These are phyloP conservation scores for Oidiodendron maius DNA, from an alignment of 495 filamentous ascomycete genomes.

Conservation along the genomic window DNA sequence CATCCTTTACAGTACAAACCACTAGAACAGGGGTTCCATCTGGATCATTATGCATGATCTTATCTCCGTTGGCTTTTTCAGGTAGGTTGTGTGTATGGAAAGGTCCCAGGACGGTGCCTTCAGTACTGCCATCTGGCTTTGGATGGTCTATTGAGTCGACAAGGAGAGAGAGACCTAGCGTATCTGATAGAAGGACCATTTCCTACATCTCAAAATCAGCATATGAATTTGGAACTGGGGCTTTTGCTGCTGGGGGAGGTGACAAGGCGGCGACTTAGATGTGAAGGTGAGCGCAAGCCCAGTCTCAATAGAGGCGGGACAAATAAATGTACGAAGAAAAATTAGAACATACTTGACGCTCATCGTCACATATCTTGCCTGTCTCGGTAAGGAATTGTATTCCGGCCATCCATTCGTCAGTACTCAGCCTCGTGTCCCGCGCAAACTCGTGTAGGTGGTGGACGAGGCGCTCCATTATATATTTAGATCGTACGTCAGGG, in stretches of 20 bases:
- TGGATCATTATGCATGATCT: constrained; percentile 64
- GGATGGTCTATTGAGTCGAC: constrained; percentile 89
- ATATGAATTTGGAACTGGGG: too few species aligned
- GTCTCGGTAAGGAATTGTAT: constrained; percentile 61
- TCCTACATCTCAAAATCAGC: too few species aligned
- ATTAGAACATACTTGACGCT: constrained; percentile 59
- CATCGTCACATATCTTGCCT: constrained; percentile 63
- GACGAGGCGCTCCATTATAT: constrained; percentile 64
- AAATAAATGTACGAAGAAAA: too few species aligned
- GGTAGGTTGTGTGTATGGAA: constrained; percentile 88
- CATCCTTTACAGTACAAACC: constrained; percentile 67
- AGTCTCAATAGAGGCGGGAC: background rate
- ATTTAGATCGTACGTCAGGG: constrained; percentile 56
- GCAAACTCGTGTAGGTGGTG: constrained; percentile 77
- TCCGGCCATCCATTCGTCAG: constrained; percentile 68
- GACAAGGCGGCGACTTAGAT: too few species aligned
- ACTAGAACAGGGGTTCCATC: constrained; percentile 65
- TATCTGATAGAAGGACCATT: constrained; percentile 87
- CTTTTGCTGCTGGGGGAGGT: too few species aligned
- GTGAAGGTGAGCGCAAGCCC: too few species aligned
- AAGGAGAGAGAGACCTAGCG: constrained; percentile 78
- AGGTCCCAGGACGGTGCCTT: constrained; percentile 82
- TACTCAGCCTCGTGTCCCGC: constrained; percentile 69
- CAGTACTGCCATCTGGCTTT: constrained; percentile 65
- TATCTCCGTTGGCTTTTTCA: constrained; percentile 52